A percentile compares a stretch with the other conserved stretches of the same genome.
Evolutionary conservation across 2,329 filamentous ascomycete genomes (phyloP).

Genomic region (Nemania bipapillata): DNA sequence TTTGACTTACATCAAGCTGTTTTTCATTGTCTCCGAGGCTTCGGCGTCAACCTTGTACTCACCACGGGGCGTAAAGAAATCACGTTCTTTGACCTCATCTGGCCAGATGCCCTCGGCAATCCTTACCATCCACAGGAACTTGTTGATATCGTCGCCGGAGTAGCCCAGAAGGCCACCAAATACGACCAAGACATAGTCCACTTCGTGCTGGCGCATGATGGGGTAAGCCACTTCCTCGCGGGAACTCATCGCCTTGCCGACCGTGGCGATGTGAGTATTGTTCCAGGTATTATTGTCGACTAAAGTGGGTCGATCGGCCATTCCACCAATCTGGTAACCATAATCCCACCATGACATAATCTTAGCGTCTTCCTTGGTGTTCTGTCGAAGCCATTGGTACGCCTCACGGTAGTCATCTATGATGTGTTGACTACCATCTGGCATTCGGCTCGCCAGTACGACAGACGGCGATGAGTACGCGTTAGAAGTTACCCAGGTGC

Average conservation of each 20-base stretch:
- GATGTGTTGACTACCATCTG: constrained; percentile 96
- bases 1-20: constrained; percentile 90
- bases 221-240: constrained; percentile 97
- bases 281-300: constrained; percentile 99
- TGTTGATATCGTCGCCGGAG: constrained; percentile 99
- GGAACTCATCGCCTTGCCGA: constrained; percentile 98
- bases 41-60: constrained; percentile 95
- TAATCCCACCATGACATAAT: constrained; percentile 99
- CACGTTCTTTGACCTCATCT: constrained; percentile 96
- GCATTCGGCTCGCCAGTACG: constrained; percentile 88
- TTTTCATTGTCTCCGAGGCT: constrained; percentile 96
- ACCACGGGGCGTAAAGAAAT: constrained; percentile 92
- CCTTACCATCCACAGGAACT: constrained; percentile 99
- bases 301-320: constrained; percentile 95
- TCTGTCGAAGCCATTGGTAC: constrained; percentile 99
- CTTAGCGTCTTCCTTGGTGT: constrained; percentile 93
- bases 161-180: constrained; percentile 96
- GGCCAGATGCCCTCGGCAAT: constrained; percentile 99
- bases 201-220: constrained; percentile 97
- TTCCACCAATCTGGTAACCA: constrained; percentile 98
- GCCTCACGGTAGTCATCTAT: constrained; percentile 99
- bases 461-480: constrained; percentile 98
- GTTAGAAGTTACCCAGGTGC: constrained; percentile 99
- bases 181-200: constrained; percentile 97
- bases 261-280: constrained; percentile 98